Percentiles rank a stretch among this genome's conserved stretches.
phyloP scores from a whole-genome alignment of 2,329 filamentous ascomycete species.

The Trichoderma semiorbis region DNA sequence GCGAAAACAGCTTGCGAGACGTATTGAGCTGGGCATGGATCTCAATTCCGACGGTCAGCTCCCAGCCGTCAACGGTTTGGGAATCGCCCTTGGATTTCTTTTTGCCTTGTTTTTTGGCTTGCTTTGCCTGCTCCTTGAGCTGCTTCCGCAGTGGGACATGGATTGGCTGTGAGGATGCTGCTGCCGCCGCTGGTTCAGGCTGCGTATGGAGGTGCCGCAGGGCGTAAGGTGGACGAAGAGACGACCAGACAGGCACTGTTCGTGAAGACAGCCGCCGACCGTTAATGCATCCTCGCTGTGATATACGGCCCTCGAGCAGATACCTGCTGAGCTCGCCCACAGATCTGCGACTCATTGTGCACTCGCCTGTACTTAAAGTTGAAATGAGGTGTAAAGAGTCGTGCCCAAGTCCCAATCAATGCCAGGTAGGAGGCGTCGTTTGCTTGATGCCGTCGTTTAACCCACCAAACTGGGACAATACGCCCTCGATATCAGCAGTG shows the following conservation, averaged over 20 bases:
- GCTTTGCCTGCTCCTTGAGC: conserved; percentile 67
- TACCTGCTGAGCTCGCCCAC: conserved; percentile 47
- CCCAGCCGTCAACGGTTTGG: conserved; percentile 68
- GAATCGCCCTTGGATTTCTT: conserved; percentile 44
- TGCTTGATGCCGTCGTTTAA: neutral
- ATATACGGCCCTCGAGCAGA: conserved; percentile 45
- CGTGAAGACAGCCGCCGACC: conserved; percentile 21
- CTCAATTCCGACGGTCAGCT: conserved; percentile 93
- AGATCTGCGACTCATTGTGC: conserved; percentile 43
- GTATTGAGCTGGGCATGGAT: conserved; percentile 97
- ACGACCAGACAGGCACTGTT: conserved; percentile 18
- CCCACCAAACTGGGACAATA: neutral
- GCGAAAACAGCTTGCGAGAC: conserved; percentile 81
- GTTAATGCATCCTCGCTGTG: conserved; percentile 40
- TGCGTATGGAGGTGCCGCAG: conserved; percentile 33
- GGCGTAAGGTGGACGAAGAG: conserved; percentile 18
- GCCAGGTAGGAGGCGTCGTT: neutral
- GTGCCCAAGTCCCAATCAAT: neutral
- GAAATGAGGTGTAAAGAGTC: neutral
- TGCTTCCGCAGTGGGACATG: conserved; percentile 63
- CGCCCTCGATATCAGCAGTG: neutral
- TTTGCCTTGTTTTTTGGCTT: conserved; percentile 62
- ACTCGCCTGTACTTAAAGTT: neutral
- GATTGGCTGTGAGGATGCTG: conserved; percentile 17
- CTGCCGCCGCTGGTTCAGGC: conserved; percentile 13